Evolutionary conservation across 2,329 filamentous ascomycete genomes (phyloP).

Genomic region (Purpureocillium lavendulum): DNA sequence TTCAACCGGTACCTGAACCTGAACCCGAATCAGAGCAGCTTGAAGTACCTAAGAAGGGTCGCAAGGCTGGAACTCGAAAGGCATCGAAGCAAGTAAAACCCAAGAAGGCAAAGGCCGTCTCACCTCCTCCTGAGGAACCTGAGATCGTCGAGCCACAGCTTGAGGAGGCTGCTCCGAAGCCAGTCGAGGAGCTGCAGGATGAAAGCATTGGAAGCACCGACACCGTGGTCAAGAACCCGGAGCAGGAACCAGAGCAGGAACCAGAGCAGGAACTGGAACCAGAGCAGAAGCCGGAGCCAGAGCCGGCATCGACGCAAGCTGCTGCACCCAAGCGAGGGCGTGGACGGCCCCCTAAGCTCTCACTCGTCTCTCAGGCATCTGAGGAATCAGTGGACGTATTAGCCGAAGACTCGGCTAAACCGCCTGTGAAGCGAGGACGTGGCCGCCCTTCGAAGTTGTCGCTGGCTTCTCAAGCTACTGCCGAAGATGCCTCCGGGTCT

Average conservation of each 20-base stretch:
- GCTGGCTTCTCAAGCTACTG: constrained; percentile 14
- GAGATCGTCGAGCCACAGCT: constrained; percentile 6
- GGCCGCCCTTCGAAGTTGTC: constrained; percentile 16
- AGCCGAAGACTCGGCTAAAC: neutral
- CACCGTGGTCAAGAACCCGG: constrained; percentile 30
- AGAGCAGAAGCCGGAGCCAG: neutral
- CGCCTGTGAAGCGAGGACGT: constrained; percentile 13
- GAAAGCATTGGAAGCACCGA: constrained; percentile 32
- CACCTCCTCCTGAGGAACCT: constrained; percentile 15
- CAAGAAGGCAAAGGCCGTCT: constrained; percentile 31
- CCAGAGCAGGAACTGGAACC: neutral
- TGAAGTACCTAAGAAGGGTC: constrained; percentile 44
- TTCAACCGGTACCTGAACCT: neutral
- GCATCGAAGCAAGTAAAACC: constrained; percentile 41
- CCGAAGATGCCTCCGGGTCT: constrained; percentile 9
- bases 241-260: constrained; percentile 1
- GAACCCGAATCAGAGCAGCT: constrained; percentile 25
- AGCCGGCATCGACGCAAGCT: neutral
- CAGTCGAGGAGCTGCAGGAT: constrained; percentile 18
- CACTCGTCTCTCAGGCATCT: constrained; percentile 2
- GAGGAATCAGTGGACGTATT: constrained; percentile 1
- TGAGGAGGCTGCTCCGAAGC: constrained; percentile 12
- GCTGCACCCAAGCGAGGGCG: constrained; percentile 15
- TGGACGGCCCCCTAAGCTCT: constrained; percentile 10
- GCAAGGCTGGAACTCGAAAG: constrained; percentile 43